These are phyloP conservation scores for Lachancea sp. DNA, from an alignment of 805 yeast species.

Conservation along the genomic window DNA sequence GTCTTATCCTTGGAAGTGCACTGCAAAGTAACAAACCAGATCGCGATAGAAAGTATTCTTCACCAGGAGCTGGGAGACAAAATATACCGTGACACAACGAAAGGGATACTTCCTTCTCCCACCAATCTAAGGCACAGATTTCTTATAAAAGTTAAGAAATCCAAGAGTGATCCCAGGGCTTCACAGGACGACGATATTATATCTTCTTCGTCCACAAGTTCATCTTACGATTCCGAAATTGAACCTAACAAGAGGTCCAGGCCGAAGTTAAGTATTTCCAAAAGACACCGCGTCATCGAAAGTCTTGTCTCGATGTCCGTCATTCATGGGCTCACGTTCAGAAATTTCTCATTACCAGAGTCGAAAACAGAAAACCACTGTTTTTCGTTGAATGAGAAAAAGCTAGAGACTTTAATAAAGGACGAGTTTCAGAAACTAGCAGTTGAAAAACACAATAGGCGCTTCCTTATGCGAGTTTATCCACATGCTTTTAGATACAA, in stretches of 20 bases:
- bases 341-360: constrained; percentile 79
- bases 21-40: constrained; percentile 65
- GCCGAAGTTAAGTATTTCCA: constrained; percentile 31
- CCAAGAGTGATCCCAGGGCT: constrained; percentile 18
- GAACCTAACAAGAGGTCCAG: constrained; percentile 15
- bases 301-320: constrained; percentile 25
- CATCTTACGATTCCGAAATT: constrained; percentile 30
- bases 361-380: constrained; percentile 76
- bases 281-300: constrained; percentile 18
- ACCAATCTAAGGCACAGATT: constrained; percentile 60
- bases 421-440: constrained; percentile 51
- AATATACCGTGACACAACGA: constrained; percentile 34
- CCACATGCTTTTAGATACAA: constrained; percentile 74
- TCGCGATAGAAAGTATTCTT: constrained; percentile 47
- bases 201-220: constrained; percentile 31
- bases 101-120: constrained; percentile 61
- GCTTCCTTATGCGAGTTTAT: constrained; percentile 73
- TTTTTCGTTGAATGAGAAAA: constrained; percentile 79
- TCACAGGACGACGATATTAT: constrained; percentile 11
- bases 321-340: constrained; percentile 65
- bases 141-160: constrained; percentile 70
- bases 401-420: constrained; percentile 54
- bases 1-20: constrained; percentile 81
- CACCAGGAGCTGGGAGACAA: constrained; percentile 52
- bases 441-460: constrained; percentile 68